These are phyloP conservation scores for Populus tomentosa DNA, from an alignment of 441 rosid genomes.

Conservation along the genomic window DNA sequence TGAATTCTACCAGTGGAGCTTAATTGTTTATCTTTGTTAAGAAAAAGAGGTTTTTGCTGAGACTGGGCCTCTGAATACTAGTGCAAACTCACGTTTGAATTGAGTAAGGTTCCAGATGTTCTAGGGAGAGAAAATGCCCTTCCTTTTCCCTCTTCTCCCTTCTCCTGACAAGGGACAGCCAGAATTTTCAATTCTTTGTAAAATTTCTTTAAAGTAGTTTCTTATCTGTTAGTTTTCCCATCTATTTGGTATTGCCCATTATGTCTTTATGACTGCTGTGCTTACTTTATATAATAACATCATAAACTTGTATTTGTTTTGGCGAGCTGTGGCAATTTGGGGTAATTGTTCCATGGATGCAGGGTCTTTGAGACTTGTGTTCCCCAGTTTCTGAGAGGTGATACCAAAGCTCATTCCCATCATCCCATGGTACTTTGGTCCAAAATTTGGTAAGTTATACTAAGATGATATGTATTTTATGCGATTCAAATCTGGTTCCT, in stretches of 20 bases:
- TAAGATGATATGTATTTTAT: not conserved
- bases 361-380: slow-evolving; percentile 79
- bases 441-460: slow-evolving; percentile 56
- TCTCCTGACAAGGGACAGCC: not conserved
- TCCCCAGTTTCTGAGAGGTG: slow-evolving; percentile 55
- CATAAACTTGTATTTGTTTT: not conserved
- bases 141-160: not conserved
- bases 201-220: not conserved
- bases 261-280: not conserved
- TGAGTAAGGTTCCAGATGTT: not conserved
- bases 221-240: not conserved
- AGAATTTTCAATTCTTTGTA: not conserved
- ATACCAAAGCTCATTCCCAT: slow-evolving; percentile 31
- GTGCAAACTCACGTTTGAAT: not conserved
- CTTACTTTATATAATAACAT: not conserved
- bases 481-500: not conserved
- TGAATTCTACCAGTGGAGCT: not conserved
- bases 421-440: slow-evolving; percentile 44
- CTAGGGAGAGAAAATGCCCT: not conserved
- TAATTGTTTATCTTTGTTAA: not conserved
- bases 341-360: slow-evolving; percentile 20
- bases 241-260: not conserved
- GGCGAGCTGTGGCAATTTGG: not conserved
- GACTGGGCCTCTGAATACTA: not conserved
- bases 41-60: not conserved